Evolutionary conservation across 2,329 filamentous ascomycete species (phyloP).

Genomic region (Talaromyces piceae): DNA sequence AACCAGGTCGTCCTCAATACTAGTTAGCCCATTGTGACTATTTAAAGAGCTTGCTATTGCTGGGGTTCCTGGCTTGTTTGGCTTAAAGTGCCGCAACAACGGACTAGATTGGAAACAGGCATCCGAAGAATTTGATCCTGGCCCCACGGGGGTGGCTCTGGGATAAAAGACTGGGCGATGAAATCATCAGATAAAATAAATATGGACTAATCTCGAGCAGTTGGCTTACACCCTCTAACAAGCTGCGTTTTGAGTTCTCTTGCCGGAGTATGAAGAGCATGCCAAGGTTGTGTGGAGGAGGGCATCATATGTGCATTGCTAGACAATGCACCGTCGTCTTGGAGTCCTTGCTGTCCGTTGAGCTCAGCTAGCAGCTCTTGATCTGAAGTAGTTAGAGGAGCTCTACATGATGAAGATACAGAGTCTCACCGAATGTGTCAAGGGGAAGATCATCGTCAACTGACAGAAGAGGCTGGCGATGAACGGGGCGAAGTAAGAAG

Average conservation of each 20-base stretch:
- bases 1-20: neutral
- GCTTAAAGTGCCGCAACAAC: constrained; percentile 18
- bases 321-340: neutral
- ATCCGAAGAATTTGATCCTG: constrained; percentile 23
- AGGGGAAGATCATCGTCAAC: constrained; percentile 27
- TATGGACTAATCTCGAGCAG: neutral
- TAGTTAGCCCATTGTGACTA: constrained; percentile 9
- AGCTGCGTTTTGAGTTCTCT: neutral
- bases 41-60: neutral
- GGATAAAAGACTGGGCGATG: neutral
- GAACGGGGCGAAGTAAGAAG: neutral
- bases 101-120: constrained; percentile 25
- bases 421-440: constrained; percentile 43
- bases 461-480: constrained; percentile 1
- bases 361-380: constrained; percentile 31
- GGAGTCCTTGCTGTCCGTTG: constrained; percentile 12
- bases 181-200: neutral
- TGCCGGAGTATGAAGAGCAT: neutral
- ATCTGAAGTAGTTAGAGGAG: constrained; percentile 18
- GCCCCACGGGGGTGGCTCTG: constrained; percentile 14
- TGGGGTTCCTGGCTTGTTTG: constrained; percentile 7
- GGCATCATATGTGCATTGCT: neutral
- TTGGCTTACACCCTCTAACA: neutral
- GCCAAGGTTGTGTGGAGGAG: neutral
- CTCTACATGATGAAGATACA: neutral